Percentiles rank a stretch among this genome's conserved stretches.
phyloP scores from a whole-genome alignment of 345 rosid species.

The Erysimum cheiranthoides region DNA sequence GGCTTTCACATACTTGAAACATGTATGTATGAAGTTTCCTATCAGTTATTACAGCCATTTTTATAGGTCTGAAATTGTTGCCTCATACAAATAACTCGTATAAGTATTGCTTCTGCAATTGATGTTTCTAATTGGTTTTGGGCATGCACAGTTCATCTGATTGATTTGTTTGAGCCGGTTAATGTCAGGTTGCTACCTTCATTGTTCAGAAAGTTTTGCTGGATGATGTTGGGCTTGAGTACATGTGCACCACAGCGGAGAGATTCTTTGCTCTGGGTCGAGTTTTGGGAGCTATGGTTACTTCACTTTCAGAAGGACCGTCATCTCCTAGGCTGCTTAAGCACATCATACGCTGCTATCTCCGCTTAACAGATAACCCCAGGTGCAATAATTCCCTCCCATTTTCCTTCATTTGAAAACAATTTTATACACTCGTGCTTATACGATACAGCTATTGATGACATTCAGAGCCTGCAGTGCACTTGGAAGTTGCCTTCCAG shows the following conservation, averaged over 20 bases:
- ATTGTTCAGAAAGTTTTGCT: conserved; percentile 81
- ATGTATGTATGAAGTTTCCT: conserved; percentile 20
- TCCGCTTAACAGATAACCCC: conserved; percentile 77
- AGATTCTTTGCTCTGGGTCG: conserved; percentile 88
- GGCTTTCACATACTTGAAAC: conserved; percentile 21
- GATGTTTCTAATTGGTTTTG: conserved; percentile 21
- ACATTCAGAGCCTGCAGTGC: conserved; percentile 83
- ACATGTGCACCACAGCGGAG: conserved; percentile 83
- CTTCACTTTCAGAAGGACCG: conserved; percentile 78
- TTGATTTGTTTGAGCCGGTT: conserved; percentile 5
- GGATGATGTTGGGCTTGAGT: conserved; percentile 92
- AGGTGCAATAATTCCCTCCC: conserved; percentile 49
- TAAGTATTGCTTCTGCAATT: conserved; percentile 19
- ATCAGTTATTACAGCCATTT: conserved; percentile 10
- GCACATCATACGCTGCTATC: conserved; percentile 88
- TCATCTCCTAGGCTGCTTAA: conserved; percentile 77
- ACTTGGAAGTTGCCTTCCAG: conserved; percentile 74
- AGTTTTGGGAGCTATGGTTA: conserved; percentile 80
- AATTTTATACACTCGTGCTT: conserved; percentile 13
- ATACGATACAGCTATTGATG: conserved; percentile 25
- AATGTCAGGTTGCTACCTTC: conserved; percentile 89
- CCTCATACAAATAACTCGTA: conserved; percentile 6
- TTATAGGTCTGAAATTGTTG: conserved; percentile 16
- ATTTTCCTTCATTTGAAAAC: conserved; percentile 31
- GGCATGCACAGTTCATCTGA: conserved; percentile 2